Conservation (phyloP, 2,329 filamentous ascomycete species). For the Atkinsonella hypoxylon region DNA sequence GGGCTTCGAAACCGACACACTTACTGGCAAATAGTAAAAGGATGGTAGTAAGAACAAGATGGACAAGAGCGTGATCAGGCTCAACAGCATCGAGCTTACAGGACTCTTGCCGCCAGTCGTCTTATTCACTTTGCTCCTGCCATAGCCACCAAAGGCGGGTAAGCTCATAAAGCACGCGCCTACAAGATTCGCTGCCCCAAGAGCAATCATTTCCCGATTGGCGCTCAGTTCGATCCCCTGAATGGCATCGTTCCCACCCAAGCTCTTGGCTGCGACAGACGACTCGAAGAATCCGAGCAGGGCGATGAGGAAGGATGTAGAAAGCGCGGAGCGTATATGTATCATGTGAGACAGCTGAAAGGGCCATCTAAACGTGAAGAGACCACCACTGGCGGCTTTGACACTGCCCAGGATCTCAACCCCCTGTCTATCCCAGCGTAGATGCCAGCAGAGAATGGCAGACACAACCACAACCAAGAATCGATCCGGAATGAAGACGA, state of each 20-base stretch:
- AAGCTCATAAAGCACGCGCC: slow-evolving; percentile 87
- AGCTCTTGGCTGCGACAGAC: slow-evolving; percentile 85
- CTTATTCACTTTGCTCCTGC: slow-evolving; percentile 87
- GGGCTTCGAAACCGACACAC: slow-evolving; percentile 21
- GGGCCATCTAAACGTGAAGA: slow-evolving; percentile 77
- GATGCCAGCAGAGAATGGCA: slow-evolving; percentile 63
- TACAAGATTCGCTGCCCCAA: slow-evolving; percentile 83
- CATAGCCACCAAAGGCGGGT: slow-evolving; percentile 92
- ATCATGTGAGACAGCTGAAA: slow-evolving; percentile 65
- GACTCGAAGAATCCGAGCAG: slow-evolving; percentile 98
- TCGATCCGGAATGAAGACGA: slow-evolving; percentile 86
- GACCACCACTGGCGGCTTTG: slow-evolving; percentile 56
- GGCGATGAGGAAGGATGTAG: slow-evolving; percentile 85
- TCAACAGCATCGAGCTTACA: slow-evolving; percentile 84
- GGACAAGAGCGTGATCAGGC: slow-evolving; percentile 68
- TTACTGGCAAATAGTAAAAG: slow-evolving; percentile 89
- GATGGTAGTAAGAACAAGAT: slow-evolving; percentile 77
- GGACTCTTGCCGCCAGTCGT: slow-evolving; percentile 85
- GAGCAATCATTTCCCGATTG: slow-evolving; percentile 84
- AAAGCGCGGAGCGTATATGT: slow-evolving; percentile 76
- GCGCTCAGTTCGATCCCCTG: slow-evolving; percentile 74
- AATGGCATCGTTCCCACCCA: slow-evolving; percentile 59
- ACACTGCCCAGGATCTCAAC: slow-evolving; percentile 76
- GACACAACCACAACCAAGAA: slow-evolving; percentile 81
- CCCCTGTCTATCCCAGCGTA: slow-evolving; percentile 68